Base-by-base conservation (phyloP, 1,139 yeast genomes). In the Pichia sp. region DNA sequence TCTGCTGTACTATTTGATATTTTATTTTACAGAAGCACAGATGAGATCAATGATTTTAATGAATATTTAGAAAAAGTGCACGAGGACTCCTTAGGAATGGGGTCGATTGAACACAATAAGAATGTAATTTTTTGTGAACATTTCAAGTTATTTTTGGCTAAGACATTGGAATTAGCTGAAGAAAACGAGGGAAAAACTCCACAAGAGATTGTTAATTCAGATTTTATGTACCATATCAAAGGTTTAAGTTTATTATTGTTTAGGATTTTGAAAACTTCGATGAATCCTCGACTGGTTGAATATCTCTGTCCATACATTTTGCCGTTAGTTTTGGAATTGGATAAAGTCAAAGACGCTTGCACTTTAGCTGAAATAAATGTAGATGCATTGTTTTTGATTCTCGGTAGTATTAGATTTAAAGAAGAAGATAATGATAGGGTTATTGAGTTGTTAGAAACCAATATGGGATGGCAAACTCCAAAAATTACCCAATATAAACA, bases 321-420 rank as follows among this genome's bases (percentile, higher is more conserved):
- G 2, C 96, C 96, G 16, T 82, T 87, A 51, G 67, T 87, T 51
- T 68, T 87, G 55, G 71, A 74, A 29, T 67, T 89, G 46, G 77
- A 82, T 46, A 74, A 74, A 43, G 73, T 86, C 69, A 82, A 89
- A 52, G 97, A 92, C 53, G 89, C 87, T 24, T 82, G 90, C 56
- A 84, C 82, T 50, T 74, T 90, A 50, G 83, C 90, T 0, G 76
- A 77, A 43, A 67, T 84, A 8, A 47, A 47, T 22, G 51, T 58
- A 22, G 46, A 53, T 28, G 49, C 55, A 9, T 36, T 57, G 30
- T 46, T 57, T 36, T 52, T 55, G 32, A 35, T 59, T 31, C 48
- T 59, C 31, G 57, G 61, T 4, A 54, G 59, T 9, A 53, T 57
- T 9, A 49, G 60, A 31, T 58, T 48, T 26, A 46, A 40, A 24